These are phyloP conservation scores for Ophiocordyceps robertsii DNA, from an alignment of 2,329 filamentous ascomycete genomes.

Conservation along the genomic window DNA sequence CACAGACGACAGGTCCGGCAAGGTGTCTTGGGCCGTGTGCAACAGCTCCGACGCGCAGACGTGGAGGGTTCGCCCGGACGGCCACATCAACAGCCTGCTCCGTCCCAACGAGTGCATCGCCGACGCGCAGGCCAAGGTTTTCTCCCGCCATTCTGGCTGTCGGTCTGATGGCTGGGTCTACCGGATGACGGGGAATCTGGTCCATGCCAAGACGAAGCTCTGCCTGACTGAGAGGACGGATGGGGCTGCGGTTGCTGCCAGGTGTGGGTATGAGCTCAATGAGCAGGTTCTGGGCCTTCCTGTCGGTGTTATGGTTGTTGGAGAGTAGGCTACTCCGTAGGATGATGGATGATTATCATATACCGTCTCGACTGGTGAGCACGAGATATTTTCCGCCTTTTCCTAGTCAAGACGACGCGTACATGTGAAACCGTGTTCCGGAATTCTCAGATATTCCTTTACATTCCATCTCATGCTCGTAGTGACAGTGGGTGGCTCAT, in stretches of 20 bases:
- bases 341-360: no score
- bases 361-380: no score
- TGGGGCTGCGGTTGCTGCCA: conserved; percentile 10
- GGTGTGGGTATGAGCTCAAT: conserved; percentile 23
- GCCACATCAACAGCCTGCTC: conserved; percentile 23
- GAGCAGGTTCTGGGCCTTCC: conserved; percentile 32
- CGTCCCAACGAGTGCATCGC: conserved; percentile 18
- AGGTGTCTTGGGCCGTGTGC: conserved; percentile 21
- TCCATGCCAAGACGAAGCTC: conserved; percentile 14
- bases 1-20: conserved; percentile 14
- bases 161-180: conserved; percentile 27
- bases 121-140: conserved; percentile 7
- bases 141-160: conserved; percentile 6
- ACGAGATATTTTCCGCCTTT: no score
- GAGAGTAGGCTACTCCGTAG: not conserved
- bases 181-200: conserved; percentile 27
- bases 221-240: conserved; percentile 25
- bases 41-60: conserved; percentile 25
- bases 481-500: no score
- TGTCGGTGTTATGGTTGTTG: conserved; percentile 16
- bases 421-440: no score
- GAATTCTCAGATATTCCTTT: no score
- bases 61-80: conserved; percentile 22
- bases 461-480: no score
- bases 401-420: no score